Conservation (phyloP, 495 filamentous ascomycete genomes). For the Talaromyces adpressus region DNA sequence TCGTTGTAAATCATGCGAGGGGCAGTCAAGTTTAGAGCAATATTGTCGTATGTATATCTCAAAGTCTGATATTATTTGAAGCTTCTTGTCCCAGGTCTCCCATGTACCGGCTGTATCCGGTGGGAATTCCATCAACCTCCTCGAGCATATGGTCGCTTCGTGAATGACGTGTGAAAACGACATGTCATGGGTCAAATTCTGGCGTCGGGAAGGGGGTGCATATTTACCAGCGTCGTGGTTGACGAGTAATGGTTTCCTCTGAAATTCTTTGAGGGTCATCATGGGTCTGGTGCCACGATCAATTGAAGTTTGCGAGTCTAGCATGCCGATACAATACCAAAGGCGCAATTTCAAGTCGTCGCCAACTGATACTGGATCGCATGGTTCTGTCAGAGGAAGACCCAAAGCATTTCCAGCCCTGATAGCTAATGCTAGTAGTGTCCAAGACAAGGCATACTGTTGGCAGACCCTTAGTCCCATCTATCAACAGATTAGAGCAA, state of each 20-base stretch:
- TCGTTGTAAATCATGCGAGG: neutral
- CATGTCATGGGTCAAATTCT: constrained; percentile 15
- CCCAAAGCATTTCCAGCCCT: neutral
- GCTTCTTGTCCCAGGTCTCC: neutral
- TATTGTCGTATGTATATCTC: constrained; percentile 6
- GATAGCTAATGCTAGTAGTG: neutral
- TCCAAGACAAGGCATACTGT: neutral
- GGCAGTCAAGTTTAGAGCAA: neutral
- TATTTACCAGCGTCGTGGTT: neutral
- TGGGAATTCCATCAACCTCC: constrained; percentile 19
- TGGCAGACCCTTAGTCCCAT: constrained; percentile 1
- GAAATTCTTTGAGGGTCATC: constrained; percentile 15
- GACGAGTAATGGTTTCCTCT: neutral
- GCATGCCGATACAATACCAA: constrained; percentile 27
- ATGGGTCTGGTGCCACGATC: constrained; percentile 34
- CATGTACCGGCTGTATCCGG: neutral
- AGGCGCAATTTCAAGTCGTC: constrained; percentile 14
- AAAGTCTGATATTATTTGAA: constrained; percentile 13
- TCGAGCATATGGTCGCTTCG: constrained; percentile 18
- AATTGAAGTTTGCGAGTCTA: constrained; percentile 27
- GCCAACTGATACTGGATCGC: neutral
- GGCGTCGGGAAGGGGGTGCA: neutral
- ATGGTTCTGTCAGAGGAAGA: neutral
- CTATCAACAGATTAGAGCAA: too few relatives aligned
- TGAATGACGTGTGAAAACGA: constrained; percentile 20